Percentiles rank a stretch among this genome's conserved stretches.
Evolutionary conservation across 371 early-diverging fungal species (phyloP).

Genomic region (Basidiobolus meristosporus): DNA sequence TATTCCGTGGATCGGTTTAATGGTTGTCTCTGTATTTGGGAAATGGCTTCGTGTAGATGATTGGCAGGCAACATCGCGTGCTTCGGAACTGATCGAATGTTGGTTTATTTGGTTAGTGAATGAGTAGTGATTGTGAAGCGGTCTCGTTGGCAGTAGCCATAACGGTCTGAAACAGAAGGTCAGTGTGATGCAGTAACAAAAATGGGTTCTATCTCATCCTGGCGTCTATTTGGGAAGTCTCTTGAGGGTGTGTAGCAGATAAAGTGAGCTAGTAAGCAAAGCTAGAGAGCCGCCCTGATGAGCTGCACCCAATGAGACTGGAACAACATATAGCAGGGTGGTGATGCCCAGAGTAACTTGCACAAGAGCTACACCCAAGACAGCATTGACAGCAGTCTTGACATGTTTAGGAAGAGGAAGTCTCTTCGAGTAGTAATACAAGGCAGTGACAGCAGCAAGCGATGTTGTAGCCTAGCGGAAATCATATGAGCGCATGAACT

Average conservation of each 20-base stretch:
- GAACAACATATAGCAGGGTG: conserved; percentile 84
- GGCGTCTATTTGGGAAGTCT: conserved; percentile 1
- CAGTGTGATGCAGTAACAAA: background rate
- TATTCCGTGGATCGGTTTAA: no score
- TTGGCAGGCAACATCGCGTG: no score
- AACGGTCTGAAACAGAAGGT: no score
- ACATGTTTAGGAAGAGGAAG: conserved; percentile 48
- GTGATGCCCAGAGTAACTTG: conserved; percentile 79
- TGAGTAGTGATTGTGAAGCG: no score
- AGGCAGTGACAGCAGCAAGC: conserved; percentile 34
- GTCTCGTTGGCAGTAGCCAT: no score
- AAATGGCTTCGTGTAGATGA: no score
- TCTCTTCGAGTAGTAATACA: conserved; percentile 52
- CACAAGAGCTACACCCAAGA: conserved; percentile 52
- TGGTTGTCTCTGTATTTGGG: no score
- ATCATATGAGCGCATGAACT: background rate
- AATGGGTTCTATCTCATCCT: background rate
- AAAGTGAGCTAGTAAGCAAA: conserved; percentile 62
- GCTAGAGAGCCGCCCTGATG: conserved; percentile 90
- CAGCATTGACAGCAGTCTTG: conserved; percentile 39
- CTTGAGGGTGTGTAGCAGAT: conserved; percentile 56
- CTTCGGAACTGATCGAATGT: no score
- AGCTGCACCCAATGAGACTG: conserved; percentile 78
- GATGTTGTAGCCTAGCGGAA: conserved; percentile 56
- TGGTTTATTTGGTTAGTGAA: no score